Conservation (phyloP, 108 stramenopile species). For the Discostella stelligeroides region DNA sequence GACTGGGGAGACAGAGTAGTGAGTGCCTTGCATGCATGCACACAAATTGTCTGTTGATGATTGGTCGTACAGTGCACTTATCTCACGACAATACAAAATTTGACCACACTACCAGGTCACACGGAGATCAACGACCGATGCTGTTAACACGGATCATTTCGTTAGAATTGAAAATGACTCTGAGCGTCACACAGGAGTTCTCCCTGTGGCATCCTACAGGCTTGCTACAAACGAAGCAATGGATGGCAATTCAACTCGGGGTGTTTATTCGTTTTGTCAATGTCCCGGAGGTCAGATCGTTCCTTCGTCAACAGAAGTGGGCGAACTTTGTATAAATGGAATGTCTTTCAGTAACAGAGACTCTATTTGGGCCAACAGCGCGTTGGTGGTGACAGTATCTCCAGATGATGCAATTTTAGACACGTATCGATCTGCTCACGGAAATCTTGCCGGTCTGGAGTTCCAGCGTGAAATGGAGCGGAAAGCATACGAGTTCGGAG, state of each 20-base stretch:
- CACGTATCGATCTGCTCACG: slow-evolving; percentile 62
- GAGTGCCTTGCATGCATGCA: slow-evolving; percentile 1
- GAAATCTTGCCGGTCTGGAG: slow-evolving; percentile 72
- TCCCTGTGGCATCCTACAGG: slow-evolving; percentile 90
- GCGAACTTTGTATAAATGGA: slow-evolving; percentile 93
- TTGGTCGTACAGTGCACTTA: neutral
- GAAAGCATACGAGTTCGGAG: slow-evolving; percentile 76
- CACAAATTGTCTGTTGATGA: neutral
- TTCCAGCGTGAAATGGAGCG: slow-evolving; percentile 92
- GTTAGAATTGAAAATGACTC: slow-evolving; percentile 11
- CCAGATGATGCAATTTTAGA: slow-evolving; percentile 83
- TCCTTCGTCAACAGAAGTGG: slow-evolving; percentile 81
- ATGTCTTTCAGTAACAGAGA: slow-evolving; percentile 94
- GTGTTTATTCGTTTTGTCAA: slow-evolving; percentile 83
- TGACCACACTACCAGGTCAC: slow-evolving; percentile 47
- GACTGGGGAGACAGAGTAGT: slow-evolving; percentile 76
- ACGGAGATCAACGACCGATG: slow-evolving; percentile 69
- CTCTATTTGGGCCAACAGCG: slow-evolving; percentile 90
- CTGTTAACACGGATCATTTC: slow-evolving; percentile 64
- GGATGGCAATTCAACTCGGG: slow-evolving; percentile 66
- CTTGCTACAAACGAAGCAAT: slow-evolving; percentile 85
- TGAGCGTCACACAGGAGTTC: slow-evolving; percentile 46
- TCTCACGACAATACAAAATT: neutral
- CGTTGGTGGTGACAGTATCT: slow-evolving; percentile 89
- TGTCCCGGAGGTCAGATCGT: slow-evolving; percentile 94